Evolutionary conservation across 768 basidiomycete species (phyloP), one percentile per base, ranked within the genome.

Genomic region (Macrolepiota dolichaula): DNA sequence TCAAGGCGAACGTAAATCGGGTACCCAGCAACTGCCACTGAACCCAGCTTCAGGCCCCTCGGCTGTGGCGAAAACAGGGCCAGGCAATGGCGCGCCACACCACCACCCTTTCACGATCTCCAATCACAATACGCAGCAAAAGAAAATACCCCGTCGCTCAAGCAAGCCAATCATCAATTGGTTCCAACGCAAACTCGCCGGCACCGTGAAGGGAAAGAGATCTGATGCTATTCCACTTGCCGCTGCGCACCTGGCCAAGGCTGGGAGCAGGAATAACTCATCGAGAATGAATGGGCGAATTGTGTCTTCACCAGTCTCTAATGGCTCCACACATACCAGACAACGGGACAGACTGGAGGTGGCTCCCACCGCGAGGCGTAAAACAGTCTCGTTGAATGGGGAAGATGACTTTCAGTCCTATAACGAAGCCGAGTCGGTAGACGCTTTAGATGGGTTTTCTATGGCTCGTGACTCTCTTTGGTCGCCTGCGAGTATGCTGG

Each of bases 111-210:
- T 67, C 61, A 65, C 67, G 61, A 25, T 62, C 63, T 38, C 65
- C 61, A 65, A 68, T 27, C 79, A 79, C 62, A 63, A 74, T 3
- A 66, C 70, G 36, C 81, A 81, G 63, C 73, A 77, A 59, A 89
- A 91, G 77, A 90, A 88, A 70, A 70, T 83, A 6, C 74, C 86
- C 57, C 82, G 85, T 51, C 85, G 88, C 40, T 85, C 88, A 17
- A 89, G 91, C 72, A 91, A 92, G 70, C 92, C 92, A 9, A 88
- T 94, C 66, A 87, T 94, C 67, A 89, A 91, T 66, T 94, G 92
- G 92, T 86, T 94, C 62, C 92, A 94, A 68, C 85, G 91, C 64
- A 94, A 94, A 72, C 79, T 94, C 13, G 87, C 86, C 37, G 90
- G 90, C 25, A 81, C 87, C 22, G 85, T 79, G 38, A 84, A 82